Evolutionary conservation across 495 filamentous ascomycete species (phyloP).

Genomic region (Cenococcum geophilum): DNA sequence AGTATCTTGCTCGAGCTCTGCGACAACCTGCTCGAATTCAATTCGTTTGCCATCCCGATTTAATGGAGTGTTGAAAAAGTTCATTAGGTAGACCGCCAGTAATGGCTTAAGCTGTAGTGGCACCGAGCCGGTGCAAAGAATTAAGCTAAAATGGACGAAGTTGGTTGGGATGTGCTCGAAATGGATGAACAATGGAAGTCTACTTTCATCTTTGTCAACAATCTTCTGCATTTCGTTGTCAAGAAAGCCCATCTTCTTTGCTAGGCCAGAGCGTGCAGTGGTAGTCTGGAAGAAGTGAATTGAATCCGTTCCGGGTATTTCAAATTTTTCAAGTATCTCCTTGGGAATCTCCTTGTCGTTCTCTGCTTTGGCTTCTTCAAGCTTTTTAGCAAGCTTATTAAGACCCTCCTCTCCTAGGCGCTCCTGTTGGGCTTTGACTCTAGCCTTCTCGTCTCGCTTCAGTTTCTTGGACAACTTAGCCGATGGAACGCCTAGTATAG

Average conservation of each 20-base stretch:
- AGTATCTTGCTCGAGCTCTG: slow-evolving; percentile 83
- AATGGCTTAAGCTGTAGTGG: slow-evolving; percentile 73
- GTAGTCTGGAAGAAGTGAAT: slow-evolving; percentile 89
- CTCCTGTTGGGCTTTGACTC: slow-evolving; percentile 56
- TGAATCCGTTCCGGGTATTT: slow-evolving; percentile 74
- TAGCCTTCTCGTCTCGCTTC: slow-evolving; percentile 59
- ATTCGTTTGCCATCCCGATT: slow-evolving; percentile 67
- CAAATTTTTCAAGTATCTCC: slow-evolving; percentile 68
- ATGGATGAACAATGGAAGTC: slow-evolving; percentile 80
- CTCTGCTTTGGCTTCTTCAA: slow-evolving; percentile 71
- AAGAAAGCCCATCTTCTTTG: slow-evolving; percentile 58
- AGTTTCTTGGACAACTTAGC: slow-evolving; percentile 63
- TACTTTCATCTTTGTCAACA: slow-evolving; percentile 61
- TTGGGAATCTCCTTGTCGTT: slow-evolving; percentile 77
- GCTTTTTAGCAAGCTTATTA: slow-evolving; percentile 61
- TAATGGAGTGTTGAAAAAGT: slow-evolving; percentile 91
- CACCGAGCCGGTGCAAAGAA: slow-evolving; percentile 71
- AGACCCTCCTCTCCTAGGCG: slow-evolving; percentile 60
- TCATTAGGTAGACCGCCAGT: slow-evolving; percentile 74
- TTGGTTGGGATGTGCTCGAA: slow-evolving; percentile 88
- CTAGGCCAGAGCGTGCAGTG: slow-evolving; percentile 78
- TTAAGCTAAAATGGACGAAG: slow-evolving; percentile 74
- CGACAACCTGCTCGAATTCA: slow-evolving; percentile 86
- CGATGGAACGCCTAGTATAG: slow-evolving; percentile 62
- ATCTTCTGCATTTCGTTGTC: slow-evolving; percentile 67